phyloP scores from a whole-genome alignment of 768 basidiomycete genomes.

The Mycena floridula region DNA sequence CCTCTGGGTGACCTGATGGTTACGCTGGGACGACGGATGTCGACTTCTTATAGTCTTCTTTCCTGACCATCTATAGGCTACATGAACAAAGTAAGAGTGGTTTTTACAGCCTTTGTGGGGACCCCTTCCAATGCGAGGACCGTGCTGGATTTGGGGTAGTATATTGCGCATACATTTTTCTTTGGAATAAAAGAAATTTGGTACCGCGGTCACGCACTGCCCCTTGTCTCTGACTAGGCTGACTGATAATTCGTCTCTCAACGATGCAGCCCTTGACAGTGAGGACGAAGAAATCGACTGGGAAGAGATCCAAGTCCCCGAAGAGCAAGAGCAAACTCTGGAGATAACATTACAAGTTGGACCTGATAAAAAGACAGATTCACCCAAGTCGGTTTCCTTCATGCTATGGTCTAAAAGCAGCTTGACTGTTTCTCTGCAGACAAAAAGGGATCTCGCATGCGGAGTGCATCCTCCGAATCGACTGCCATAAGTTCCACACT shows the following conservation, averaged over 20 bases:
- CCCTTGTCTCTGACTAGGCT: too few species aligned
- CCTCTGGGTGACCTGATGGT: not conserved
- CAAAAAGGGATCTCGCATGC: slow-evolving; percentile 51
- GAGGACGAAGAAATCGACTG: slow-evolving; percentile 78
- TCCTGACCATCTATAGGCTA: slow-evolving; percentile 16
- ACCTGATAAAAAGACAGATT: slow-evolving; percentile 28
- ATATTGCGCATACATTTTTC: slow-evolving; percentile 77
- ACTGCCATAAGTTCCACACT: slow-evolving; percentile 88
- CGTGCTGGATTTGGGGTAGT: slow-evolving; percentile 75
- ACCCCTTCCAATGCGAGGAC: slow-evolving; percentile 74
- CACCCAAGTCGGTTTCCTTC: slow-evolving; percentile 37
- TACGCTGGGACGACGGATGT: slow-evolving; percentile 3
- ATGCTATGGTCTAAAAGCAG: not conserved
- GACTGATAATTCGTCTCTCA: too few species aligned
- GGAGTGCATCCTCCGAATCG: slow-evolving; percentile 69
- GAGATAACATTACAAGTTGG: slow-evolving; percentile 66
- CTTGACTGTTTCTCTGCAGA: slow-evolving; percentile 11
- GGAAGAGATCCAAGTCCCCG: slow-evolving; percentile 69
- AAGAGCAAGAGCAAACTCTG: slow-evolving; percentile 44
- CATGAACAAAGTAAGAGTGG: slow-evolving; percentile 43
- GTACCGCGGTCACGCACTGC: too few species aligned
- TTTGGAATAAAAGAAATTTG: too few species aligned
- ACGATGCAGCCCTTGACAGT: too few species aligned
- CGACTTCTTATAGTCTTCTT: slow-evolving; percentile 6
- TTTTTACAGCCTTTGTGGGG: slow-evolving; percentile 68